Evolutionary conservation across 148 eudicot species (phyloP), one percentile per base, ranked within the genome.

Genomic region (Euryodendron excelsum): DNA sequence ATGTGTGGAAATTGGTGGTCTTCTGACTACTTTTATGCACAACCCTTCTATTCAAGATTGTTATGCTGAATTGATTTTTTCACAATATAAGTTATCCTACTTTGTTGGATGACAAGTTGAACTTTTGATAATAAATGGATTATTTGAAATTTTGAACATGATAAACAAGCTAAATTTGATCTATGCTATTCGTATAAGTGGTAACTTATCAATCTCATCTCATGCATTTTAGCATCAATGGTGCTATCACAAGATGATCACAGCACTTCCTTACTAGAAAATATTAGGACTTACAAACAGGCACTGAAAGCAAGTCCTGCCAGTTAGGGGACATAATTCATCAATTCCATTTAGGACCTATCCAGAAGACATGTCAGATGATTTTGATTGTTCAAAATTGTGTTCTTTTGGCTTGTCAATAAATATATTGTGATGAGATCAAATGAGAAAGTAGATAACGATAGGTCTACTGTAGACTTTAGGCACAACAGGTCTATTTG

Each of bases 161-260:
- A 87, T 90, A 86, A 95, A 80, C 99, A 93, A 98, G 99, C 88
- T 79, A 89, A 91, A 80, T 91, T 89, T 90, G 91, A 87, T 93
- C 62, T 91, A 87, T 90, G 97, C 99, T 87, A 93, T 82, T n/a
- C n/a, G n/a, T n/a, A n/a, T n/a, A n/a, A n/a, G n/a, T 8, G 61
- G 1, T 45, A n/a, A n/a, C n/a, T 65, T 34, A 1, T n/a, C 48
- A n/a, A 58, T n/a, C 65, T 14, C 65, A 58, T 55, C 12, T 59
- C 33, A 58, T 72, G 61, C 59, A 72, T 30, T 48, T 72, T 45
- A 47, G 58, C 74, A 27, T 48, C 73, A 48, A 69, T 8, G 20
- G 55, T 4, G 4, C 12, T 30, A 69, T 28, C 7, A 21, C 17
- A 27, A 27, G 52, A 25, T 25, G 56, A 45, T 56, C 23, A n/a